A percentile compares a stretch with the other conserved stretches of the same genome.
Evolutionary conservation across 1,284 basidiomycete species (phyloP).

Genomic region (Taiwanofungus camphoratus): DNA sequence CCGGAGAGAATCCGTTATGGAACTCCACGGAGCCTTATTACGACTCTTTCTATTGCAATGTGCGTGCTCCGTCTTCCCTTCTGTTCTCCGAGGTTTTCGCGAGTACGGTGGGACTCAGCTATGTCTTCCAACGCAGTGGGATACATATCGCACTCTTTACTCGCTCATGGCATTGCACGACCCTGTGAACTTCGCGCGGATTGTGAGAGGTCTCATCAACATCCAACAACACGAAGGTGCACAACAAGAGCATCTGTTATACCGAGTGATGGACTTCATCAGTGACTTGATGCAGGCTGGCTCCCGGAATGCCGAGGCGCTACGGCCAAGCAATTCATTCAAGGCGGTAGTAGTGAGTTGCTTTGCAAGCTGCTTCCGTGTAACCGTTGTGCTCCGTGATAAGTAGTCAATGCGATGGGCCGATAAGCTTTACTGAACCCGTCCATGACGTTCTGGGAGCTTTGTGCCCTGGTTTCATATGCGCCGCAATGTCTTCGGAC

Average conservation of each 20-base stretch:
- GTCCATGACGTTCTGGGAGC: too few species aligned
- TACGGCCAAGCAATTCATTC: constrained; percentile 42
- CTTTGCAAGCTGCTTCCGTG: neutral
- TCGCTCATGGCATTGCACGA: constrained; percentile 59
- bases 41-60: constrained; percentile 67
- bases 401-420: too few species aligned
- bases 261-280: neutral
- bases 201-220: constrained; percentile 58
- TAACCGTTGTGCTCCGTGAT: too few species aligned
- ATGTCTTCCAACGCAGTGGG: constrained; percentile 39
- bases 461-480: too few species aligned
- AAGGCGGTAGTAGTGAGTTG: constrained; percentile 57
- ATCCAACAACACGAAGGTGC: constrained; percentile 61
- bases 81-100: neutral
- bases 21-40: constrained; percentile 60
- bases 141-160: constrained; percentile 57
- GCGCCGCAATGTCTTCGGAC: too few species aligned
- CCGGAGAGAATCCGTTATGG: constrained; percentile 67
- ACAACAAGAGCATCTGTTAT: constrained; percentile 3
- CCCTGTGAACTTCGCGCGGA: constrained; percentile 47
- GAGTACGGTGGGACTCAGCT: too few species aligned
- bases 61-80: constrained; percentile 22
- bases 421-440: too few species aligned
- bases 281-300: constrained; percentile 38
- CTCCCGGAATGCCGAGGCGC: constrained; percentile 59